phyloP scores from a whole-genome alignment of 192 early-diverging fungal genomes.

The Backusella macrospora region DNA sequence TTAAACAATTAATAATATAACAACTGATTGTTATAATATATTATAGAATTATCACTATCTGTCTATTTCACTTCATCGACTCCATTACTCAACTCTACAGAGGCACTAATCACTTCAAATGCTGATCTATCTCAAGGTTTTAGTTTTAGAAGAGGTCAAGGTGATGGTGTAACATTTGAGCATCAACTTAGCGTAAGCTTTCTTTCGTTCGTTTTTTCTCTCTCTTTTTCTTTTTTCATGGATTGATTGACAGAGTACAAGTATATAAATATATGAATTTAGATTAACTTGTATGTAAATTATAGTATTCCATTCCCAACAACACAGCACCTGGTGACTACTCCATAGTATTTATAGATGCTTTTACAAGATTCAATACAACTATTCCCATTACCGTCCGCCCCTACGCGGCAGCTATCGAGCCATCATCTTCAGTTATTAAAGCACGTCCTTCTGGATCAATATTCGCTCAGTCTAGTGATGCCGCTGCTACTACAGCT shows the following conservation, averaged over 20 bases:
- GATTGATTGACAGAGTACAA: not conserved
- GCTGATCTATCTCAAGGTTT: conserved; percentile 35
- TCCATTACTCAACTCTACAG: conserved; percentile 16
- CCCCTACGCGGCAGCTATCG: conserved; percentile 18
- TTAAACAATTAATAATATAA: not conserved
- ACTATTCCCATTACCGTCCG: conserved; percentile 25
- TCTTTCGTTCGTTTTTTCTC: too few species aligned
- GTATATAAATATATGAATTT: not conserved
- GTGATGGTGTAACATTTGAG: conserved; percentile 23
- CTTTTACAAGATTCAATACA: conserved; percentile 21
- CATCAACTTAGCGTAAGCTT: conserved; percentile 28
- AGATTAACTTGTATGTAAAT: not conserved
- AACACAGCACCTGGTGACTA: conserved; percentile 32
- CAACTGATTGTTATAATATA: not conserved
- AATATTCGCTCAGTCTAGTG: not conserved
- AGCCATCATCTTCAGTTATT: not conserved
- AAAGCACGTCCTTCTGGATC: conserved; percentile 20
- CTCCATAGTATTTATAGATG: conserved; percentile 24
- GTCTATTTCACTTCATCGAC: conserved; percentile 24
- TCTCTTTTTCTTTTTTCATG: not conserved
- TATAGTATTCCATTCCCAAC: conserved; percentile 32
- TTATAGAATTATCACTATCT: conserved; percentile 22
- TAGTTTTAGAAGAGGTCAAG: conserved; percentile 26
- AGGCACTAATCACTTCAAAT: conserved; percentile 28
- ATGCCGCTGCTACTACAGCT: not conserved